Conservation (phyloP, 2,329 filamentous ascomycete genomes). For the Laburnicola sp. region DNA sequence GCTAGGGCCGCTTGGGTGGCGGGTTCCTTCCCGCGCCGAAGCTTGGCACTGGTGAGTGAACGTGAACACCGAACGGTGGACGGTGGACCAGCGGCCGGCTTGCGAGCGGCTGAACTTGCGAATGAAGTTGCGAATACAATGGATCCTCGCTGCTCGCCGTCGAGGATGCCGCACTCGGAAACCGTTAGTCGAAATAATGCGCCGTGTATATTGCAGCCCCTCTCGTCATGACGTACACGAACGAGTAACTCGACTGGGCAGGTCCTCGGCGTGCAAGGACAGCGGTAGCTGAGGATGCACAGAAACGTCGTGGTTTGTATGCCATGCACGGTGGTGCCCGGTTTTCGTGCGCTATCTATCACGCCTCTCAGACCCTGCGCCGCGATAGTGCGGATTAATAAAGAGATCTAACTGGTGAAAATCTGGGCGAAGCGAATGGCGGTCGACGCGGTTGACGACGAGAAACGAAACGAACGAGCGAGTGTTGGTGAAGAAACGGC, state of each 20-base stretch:
- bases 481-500: slow-evolving; percentile 24
- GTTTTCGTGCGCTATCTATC: slow-evolving; percentile 4
- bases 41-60: too few relatives aligned
- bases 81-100: too few relatives aligned
- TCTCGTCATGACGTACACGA: slow-evolving; percentile 27
- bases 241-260: slow-evolving; percentile 10
- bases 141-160: neutral
- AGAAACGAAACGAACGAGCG: slow-evolving; percentile 27
- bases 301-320: slow-evolving; percentile 3
- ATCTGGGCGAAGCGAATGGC: slow-evolving; percentile 21
- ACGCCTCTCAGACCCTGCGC: slow-evolving; percentile 5
- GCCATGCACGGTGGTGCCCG: slow-evolving; percentile 19
- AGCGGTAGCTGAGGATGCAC: slow-evolving; percentile 12
- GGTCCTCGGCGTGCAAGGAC: slow-evolving; percentile 13
- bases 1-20: too few relatives aligned
- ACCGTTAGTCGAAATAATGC: neutral
- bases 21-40: too few relatives aligned
- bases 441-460: slow-evolving; percentile 11
- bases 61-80: too few relatives aligned
- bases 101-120: too few relatives aligned
- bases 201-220: slow-evolving; percentile 1
- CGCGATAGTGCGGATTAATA: slow-evolving; percentile 8
- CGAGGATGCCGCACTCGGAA: neutral
- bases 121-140: neutral
- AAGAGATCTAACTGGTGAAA: slow-evolving; percentile 4